Evolutionary conservation across 441 rosid genomes (phyloP).

Genomic region (Gossypium lobatum): DNA sequence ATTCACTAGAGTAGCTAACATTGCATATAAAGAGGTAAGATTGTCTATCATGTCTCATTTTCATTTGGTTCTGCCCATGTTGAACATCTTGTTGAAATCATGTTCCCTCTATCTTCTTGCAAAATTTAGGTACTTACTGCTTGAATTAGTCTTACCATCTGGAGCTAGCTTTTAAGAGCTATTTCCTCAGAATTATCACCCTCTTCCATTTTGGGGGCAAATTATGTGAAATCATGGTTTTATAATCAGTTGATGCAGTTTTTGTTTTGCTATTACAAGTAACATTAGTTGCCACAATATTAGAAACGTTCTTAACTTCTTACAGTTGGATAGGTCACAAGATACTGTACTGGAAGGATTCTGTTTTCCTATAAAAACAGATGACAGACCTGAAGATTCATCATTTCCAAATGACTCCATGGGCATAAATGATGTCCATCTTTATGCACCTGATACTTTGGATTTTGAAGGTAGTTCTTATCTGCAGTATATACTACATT

Average conservation of each 20-base stretch:
- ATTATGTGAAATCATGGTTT: constrained; percentile 13
- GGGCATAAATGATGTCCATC: constrained; percentile 26
- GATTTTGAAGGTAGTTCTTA: constrained; percentile 50
- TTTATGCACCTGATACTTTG: constrained; percentile 58
- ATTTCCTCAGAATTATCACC: not conserved
- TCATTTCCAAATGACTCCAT: constrained; percentile 26
- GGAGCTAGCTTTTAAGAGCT: not conserved
- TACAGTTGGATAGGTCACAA: constrained; percentile 55
- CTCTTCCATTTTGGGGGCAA: constrained; percentile 9
- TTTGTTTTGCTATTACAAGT: constrained; percentile 6
- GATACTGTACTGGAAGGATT: constrained; percentile 24
- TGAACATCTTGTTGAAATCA: not conserved
- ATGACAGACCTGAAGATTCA: constrained; percentile 27
- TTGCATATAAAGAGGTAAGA: constrained; percentile 28
- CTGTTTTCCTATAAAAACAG: constrained; percentile 17
- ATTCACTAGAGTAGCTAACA: constrained; percentile 18
- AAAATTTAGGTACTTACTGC: not conserved
- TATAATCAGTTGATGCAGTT: constrained; percentile 17
- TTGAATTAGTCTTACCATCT: constrained; percentile 4
- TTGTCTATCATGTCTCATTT: constrained; percentile 19
- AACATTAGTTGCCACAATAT: constrained; percentile 15
- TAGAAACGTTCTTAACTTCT: constrained; percentile 33
- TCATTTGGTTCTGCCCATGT: not conserved
- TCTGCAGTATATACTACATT: constrained; percentile 3
- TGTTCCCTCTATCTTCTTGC: constrained; percentile 2